phyloP scores from a whole-genome alignment of 2,329 filamentous ascomycete species.

The Colletotrichum ledebouriae region DNA sequence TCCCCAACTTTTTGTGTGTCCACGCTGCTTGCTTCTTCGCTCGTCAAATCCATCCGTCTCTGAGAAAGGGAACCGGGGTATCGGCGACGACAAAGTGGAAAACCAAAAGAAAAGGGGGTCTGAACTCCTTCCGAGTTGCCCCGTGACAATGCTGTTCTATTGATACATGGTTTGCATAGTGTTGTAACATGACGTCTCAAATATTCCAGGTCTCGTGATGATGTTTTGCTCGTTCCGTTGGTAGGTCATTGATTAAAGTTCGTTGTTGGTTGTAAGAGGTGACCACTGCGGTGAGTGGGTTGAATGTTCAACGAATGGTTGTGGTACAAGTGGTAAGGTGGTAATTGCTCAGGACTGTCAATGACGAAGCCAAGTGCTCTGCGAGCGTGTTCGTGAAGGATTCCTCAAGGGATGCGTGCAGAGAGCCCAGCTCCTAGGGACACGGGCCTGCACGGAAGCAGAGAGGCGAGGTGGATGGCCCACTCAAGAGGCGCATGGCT shows the following conservation, averaged over 20 bases:
- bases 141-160: slow-evolving; percentile 31
- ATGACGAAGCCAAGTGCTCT: slow-evolving; percentile 34
- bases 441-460: slow-evolving; percentile 40
- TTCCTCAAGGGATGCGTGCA: slow-evolving; percentile 25
- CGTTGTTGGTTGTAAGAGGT: slow-evolving; percentile 4
- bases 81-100: slow-evolving; percentile 42
- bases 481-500: neutral
- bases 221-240: slow-evolving; percentile 40
- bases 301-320: neutral
- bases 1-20: slow-evolving; percentile 18
- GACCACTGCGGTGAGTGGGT: neutral
- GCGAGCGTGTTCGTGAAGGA: neutral
- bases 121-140: neutral
- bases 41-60: slow-evolving; percentile 41
- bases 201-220: slow-evolving; percentile 35
- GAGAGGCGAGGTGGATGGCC: neutral
- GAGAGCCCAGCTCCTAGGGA: slow-evolving; percentile 38
- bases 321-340: slow-evolving; percentile 29
- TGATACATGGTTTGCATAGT: slow-evolving; percentile 24
- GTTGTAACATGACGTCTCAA: slow-evolving; percentile 24
- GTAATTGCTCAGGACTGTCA: slow-evolving; percentile 33
- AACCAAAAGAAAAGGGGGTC: neutral
- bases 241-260: slow-evolving; percentile 40
- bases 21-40: slow-evolving; percentile 17
- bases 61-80: slow-evolving; percentile 42